Evolutionary conservation across 2,329 filamentous ascomycete genomes (phyloP).

Genomic region (Aureobasidium uvarum): DNA sequence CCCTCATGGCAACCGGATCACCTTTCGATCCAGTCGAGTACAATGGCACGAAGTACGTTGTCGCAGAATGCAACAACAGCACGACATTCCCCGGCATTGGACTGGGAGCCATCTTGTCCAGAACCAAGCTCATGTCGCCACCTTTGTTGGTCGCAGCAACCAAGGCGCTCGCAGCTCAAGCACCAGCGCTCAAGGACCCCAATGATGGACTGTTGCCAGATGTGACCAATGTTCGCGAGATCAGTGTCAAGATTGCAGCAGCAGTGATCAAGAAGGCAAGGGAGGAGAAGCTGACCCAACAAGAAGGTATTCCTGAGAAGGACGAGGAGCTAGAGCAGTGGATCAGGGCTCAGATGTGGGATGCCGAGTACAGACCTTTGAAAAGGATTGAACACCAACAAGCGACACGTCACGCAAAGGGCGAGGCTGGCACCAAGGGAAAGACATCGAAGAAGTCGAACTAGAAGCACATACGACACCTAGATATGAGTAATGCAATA

Average conservation of each 20-base stretch:
- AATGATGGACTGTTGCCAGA: slow-evolving; percentile 70
- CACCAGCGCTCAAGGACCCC: slow-evolving; percentile 66
- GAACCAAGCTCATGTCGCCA: slow-evolving; percentile 66
- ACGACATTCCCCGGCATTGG: slow-evolving; percentile 85
- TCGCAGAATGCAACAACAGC: slow-evolving; percentile 86
- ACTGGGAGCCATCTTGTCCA: slow-evolving; percentile 70
- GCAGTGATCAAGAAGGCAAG: slow-evolving; percentile 71
- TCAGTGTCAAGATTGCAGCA: slow-evolving; percentile 74
- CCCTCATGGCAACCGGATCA: slow-evolving; percentile 77
- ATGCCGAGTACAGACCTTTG: slow-evolving; percentile 65
- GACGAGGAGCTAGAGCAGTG: slow-evolving; percentile 63
- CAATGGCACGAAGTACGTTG: slow-evolving; percentile 54
- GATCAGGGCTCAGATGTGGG: slow-evolving; percentile 80
- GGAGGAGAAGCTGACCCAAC: slow-evolving; percentile 65
- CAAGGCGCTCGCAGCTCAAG: slow-evolving; percentile 66
- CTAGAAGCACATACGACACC: background rate
- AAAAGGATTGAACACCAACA: slow-evolving; percentile 54
- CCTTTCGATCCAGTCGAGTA: slow-evolving; percentile 73
- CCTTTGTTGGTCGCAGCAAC: slow-evolving; percentile 80
- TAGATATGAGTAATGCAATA: too few species aligned
- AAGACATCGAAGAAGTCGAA: slow-evolving; percentile 7
- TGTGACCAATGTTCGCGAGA: slow-evolving; percentile 68
- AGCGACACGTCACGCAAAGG: slow-evolving; percentile 60
- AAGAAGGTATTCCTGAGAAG: slow-evolving; percentile 61
- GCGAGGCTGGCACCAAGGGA: slow-evolving; percentile 50